phyloP scores from a whole-genome alignment of 345 rosid genomes.

The Streptanthus diversifolius region DNA sequence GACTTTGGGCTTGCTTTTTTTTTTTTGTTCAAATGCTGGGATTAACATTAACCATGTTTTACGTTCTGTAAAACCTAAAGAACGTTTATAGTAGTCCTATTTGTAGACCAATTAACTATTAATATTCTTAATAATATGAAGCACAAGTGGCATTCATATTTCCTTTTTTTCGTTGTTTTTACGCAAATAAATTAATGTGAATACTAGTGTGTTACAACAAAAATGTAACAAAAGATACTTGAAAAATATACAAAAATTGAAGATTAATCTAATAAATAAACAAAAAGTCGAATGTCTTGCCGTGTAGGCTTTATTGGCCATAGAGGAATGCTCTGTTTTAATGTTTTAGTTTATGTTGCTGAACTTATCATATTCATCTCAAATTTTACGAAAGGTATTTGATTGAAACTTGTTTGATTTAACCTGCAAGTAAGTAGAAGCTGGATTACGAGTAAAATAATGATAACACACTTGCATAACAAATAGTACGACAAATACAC shows the following conservation, averaged over 20 bases:
- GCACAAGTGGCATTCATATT: neutral
- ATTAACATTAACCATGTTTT: neutral
- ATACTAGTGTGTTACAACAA: neutral
- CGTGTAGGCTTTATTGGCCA: neutral
- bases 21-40: neutral
- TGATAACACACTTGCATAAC: neutral
- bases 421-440: neutral
- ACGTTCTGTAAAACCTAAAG: neutral
- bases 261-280: neutral
- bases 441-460: neutral
- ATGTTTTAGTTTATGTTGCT: neutral
- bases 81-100: neutral
- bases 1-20: neutral
- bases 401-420: neutral
- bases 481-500: neutral
- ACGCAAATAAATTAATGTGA: neutral
- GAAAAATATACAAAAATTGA: neutral
- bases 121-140: neutral
- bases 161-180: neutral
- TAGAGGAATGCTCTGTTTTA: neutral
- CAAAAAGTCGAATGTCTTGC: neutral
- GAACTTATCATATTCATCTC: neutral
- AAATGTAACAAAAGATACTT: neutral
- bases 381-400: neutral
- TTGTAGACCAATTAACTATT: neutral